These are phyloP conservation scores for Magnusiomyces paraingens DNA, from an alignment of 1,139 yeast species.

Conservation along the genomic window DNA sequence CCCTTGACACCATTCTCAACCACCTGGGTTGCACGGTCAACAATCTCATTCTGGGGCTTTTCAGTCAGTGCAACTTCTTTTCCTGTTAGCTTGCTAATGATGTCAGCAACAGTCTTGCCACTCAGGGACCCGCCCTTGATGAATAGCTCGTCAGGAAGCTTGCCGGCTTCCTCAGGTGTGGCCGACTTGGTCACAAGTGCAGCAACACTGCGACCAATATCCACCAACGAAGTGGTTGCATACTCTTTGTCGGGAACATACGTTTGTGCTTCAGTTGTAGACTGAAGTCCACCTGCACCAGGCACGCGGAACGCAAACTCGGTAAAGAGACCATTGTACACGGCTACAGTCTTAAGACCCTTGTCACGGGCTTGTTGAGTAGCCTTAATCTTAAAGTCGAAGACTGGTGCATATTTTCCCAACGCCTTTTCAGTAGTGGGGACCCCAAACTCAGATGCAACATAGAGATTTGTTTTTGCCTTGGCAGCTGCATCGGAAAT, in stretches of 20 bases:
- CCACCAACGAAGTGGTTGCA: slow-evolving; percentile 34
- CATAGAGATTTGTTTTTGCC: slow-evolving; percentile 44
- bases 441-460: slow-evolving; percentile 60
- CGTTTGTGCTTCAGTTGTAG: slow-evolving; percentile 29
- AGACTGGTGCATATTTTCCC: slow-evolving; percentile 33
- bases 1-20: slow-evolving; percentile 9
- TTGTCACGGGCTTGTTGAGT: slow-evolving; percentile 37
- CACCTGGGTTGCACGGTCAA: slow-evolving; percentile 10
- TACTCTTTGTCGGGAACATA: neutral
- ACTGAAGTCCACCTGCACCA: slow-evolving; percentile 40
- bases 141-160: slow-evolving; percentile 43
- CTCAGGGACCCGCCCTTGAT: slow-evolving; percentile 41
- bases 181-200: slow-evolving; percentile 39
- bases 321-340: slow-evolving; percentile 43
- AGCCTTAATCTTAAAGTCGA: slow-evolving; percentile 39
- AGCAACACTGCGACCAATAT: slow-evolving; percentile 47
- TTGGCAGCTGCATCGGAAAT: slow-evolving; percentile 36
- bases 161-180: slow-evolving; percentile 6
- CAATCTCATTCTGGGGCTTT: slow-evolving; percentile 4
- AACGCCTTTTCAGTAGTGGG: slow-evolving; percentile 33
- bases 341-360: slow-evolving; percentile 49
- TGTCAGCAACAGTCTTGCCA: slow-evolving; percentile 37
- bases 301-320: slow-evolving; percentile 22
- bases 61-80: slow-evolving; percentile 32
- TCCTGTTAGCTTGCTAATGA: slow-evolving; percentile 39